phyloP scores from a whole-genome alignment of 257 asterid species.

The Gynochthodes officinalis region DNA sequence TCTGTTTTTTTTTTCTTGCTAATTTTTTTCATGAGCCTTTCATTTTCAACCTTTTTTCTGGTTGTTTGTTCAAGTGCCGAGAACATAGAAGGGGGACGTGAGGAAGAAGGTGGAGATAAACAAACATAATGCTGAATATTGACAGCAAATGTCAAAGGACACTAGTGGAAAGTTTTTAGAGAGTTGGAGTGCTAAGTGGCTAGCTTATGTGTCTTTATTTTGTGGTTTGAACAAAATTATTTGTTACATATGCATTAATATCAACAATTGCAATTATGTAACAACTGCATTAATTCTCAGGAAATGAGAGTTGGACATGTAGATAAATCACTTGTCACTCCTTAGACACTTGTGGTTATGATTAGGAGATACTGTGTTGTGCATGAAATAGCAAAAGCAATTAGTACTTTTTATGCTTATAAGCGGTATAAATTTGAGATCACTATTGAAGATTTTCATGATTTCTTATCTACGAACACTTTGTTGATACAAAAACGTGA shows the following conservation, averaged over 20 bases:
- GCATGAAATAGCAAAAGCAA: constrained; percentile 82
- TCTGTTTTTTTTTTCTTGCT: not conserved
- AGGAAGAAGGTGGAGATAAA: constrained; percentile 24
- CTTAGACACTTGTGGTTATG: constrained; percentile 74
- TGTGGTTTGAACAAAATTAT: too few relatives aligned
- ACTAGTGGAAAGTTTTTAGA: constrained; percentile 6
- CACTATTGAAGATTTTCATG: constrained; percentile 62
- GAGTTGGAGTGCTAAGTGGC: constrained; percentile 3
- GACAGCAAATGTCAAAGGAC: not conserved
- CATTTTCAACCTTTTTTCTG: not conserved
- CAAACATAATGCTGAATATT: constrained; percentile 15
- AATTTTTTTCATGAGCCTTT: not conserved
- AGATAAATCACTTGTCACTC: constrained; percentile 51
- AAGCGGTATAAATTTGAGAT: constrained; percentile 58
- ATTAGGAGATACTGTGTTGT: constrained; percentile 73
- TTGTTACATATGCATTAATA: too few relatives aligned
- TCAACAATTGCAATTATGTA: too few relatives aligned
- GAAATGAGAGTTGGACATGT: constrained; percentile 52
- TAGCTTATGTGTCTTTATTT: not conserved
- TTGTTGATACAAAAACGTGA: constrained; percentile 77
- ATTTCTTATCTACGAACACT: constrained; percentile 72
- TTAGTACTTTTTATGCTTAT: constrained; percentile 61
- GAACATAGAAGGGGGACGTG: constrained; percentile 20
- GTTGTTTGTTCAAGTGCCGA: constrained; percentile 24
- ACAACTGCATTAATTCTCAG: too few relatives aligned